Conservation (phyloP, 2,329 filamentous ascomycete species). For the Dothideomycetes sp. region DNA sequence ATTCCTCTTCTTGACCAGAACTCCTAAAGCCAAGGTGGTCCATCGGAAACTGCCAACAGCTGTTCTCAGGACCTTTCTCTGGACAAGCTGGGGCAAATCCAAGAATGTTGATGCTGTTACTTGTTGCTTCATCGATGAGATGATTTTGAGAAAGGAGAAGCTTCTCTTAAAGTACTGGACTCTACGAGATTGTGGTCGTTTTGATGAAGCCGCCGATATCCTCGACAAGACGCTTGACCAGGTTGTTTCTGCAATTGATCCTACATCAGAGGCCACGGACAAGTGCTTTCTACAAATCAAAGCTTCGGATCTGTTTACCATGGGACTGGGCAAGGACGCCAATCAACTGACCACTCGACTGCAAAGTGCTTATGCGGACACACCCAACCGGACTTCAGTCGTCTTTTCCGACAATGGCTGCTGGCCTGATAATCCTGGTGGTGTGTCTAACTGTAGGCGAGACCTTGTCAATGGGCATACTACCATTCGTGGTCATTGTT, state of each 20-base stretch:
- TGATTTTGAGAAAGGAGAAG: constrained; percentile 19
- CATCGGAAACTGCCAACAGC: constrained; percentile 9
- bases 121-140: constrained; percentile 11
- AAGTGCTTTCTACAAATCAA: constrained; percentile 24
- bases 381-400: constrained; percentile 37
- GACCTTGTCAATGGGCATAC: constrained; percentile 44
- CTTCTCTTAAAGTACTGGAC: constrained; percentile 35
- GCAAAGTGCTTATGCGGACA: constrained; percentile 32
- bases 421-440: constrained; percentile 43
- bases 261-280: constrained; percentile 11
- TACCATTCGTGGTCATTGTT: constrained; percentile 44
- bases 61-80: constrained; percentile 9
- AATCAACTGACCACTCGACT: constrained; percentile 29
- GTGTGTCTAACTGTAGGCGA: constrained; percentile 44
- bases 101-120: constrained; percentile 10
- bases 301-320: constrained; percentile 29
- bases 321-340: constrained; percentile 32
- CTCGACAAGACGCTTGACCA: constrained; percentile 11
- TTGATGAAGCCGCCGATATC: constrained; percentile 22
- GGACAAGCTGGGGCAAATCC: constrained; percentile 11
- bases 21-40: constrained; percentile 9
- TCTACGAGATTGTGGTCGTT: constrained; percentile 33
- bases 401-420: constrained; percentile 43
- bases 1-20: too few relatives aligned
- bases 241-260: constrained; percentile 11